A percentile compares a stretch with the other conserved stretches of the same genome.
phyloP scores from a whole-genome alignment of 2,329 filamentous ascomycete species.

The Alternaria solani region DNA sequence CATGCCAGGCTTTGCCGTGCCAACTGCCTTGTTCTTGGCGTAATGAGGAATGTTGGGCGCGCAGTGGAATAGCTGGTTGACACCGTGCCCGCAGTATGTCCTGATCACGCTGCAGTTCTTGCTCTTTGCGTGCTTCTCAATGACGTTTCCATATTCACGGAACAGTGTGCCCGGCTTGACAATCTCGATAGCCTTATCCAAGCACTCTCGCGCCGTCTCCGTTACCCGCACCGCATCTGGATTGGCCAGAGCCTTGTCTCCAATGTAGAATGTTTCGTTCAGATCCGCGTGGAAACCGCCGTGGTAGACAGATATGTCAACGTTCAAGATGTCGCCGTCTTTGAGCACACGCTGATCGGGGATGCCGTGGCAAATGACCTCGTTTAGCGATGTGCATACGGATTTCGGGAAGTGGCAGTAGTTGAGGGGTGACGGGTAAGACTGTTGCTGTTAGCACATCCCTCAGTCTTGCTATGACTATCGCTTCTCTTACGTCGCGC shows the following conservation, averaged over 20 bases:
- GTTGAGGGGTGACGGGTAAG: conserved; percentile 93
- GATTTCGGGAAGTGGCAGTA: conserved; percentile 98
- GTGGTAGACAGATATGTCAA: conserved; percentile 94
- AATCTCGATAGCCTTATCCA: conserved; percentile 88
- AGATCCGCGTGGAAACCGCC: conserved; percentile 94
- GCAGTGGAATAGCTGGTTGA: conserved; percentile 93
- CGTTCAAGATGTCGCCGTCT: conserved; percentile 96
- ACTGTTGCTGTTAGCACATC: conserved; percentile 61
- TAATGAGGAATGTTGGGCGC: conserved; percentile 96
- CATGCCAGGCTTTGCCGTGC: conserved; percentile 93
- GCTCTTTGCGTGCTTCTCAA: conserved; percentile 92
- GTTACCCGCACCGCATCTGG: conserved; percentile 89
- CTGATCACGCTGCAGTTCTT: conserved; percentile 89
- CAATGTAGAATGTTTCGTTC: conserved; percentile 99
- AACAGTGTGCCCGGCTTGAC: conserved; percentile 94
- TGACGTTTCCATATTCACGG: conserved; percentile 90
- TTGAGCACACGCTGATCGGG: conserved; percentile 86
- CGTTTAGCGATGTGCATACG: conserved; percentile 94
- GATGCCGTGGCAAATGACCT: conserved; percentile 98
- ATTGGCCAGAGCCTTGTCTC: conserved; percentile 83
- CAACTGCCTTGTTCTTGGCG: conserved; percentile 97
- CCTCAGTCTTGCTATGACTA: not conserved
- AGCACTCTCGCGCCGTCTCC: conserved; percentile 85
- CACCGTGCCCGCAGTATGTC: conserved; percentile 95
- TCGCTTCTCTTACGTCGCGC: conserved; percentile 75